phyloP scores from a whole-genome alignment of 306 rosid species.

The Citrullus amarus region DNA sequence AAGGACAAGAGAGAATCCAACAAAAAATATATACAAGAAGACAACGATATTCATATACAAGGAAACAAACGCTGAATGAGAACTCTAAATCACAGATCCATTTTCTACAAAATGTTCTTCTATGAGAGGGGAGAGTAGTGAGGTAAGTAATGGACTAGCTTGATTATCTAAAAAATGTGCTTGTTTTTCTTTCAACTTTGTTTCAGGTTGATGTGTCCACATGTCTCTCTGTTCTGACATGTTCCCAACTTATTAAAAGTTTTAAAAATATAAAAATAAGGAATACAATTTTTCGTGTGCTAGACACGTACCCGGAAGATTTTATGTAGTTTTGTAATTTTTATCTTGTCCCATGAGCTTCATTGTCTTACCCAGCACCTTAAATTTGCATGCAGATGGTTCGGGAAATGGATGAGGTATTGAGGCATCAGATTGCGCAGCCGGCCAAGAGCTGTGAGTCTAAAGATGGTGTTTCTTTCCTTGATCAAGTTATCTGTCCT shows the following conservation, averaged over 20 bases:
- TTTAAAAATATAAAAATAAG: no score
- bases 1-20: no score
- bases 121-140: not conserved
- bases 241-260: no score
- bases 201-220: no score
- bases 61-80: not conserved
- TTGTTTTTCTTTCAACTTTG: no score
- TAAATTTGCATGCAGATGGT: conserved; percentile 57
- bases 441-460: conserved; percentile 77
- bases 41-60: not conserved
- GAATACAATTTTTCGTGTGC: no score
- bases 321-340: not conserved
- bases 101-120: not conserved
- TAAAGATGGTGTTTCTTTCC: conserved; percentile 61
- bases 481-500: conserved; percentile 65
- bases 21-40: not conserved
- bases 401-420: conserved; percentile 82
- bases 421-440: conserved; percentile 43
- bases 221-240: no score
- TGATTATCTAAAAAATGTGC: no score
- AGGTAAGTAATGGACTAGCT: not conserved
- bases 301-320: not conserved
- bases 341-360: not conserved
- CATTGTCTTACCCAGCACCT: not conserved
- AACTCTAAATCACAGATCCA: not conserved